These are phyloP conservation scores for Pseudozyma thailandica DNA, from an alignment of 1,284 basidiomycete species.

Conservation along the genomic window DNA sequence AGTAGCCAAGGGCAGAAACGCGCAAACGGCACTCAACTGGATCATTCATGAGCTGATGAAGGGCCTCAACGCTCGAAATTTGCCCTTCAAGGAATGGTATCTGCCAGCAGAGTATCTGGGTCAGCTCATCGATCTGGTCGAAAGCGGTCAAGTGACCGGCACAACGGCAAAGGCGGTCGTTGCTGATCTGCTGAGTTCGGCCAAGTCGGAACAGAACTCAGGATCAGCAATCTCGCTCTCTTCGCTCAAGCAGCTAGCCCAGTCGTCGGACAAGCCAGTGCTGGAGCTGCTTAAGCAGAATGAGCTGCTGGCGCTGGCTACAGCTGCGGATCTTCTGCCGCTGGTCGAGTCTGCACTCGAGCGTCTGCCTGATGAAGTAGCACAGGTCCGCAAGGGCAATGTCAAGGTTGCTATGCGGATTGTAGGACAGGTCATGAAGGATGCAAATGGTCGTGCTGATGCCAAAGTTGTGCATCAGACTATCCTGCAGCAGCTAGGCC, in stretches of 20 bases:
- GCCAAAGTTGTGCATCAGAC: slow-evolving; percentile 63
- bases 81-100: slow-evolving; percentile 47
- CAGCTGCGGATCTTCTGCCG: slow-evolving; percentile 31
- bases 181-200: slow-evolving; percentile 43
- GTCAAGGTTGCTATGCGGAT: slow-evolving; percentile 85
- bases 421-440: slow-evolving; percentile 88
- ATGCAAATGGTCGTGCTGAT: slow-evolving; percentile 81
- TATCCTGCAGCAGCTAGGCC: slow-evolving; percentile 32
- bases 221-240: slow-evolving; percentile 13
- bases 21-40: slow-evolving; percentile 81
- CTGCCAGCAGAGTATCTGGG: slow-evolving; percentile 74
- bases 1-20: slow-evolving; percentile 43
- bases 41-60: slow-evolving; percentile 62
- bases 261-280: slow-evolving; percentile 23
- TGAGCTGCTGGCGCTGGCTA: slow-evolving; percentile 39
- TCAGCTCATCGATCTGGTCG: slow-evolving; percentile 81
- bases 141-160: slow-evolving; percentile 75
- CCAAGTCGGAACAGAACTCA: background rate
- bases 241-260: slow-evolving; percentile 2
- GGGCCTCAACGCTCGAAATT: slow-evolving; percentile 43
- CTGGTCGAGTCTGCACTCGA: slow-evolving; percentile 77
- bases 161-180: slow-evolving; percentile 66
- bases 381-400: slow-evolving; percentile 78
- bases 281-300: slow-evolving; percentile 28
- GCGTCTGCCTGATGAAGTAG: slow-evolving; percentile 78